Base-by-base conservation (phyloP, 805 yeast species). In the Cyberlindnera xishuangbannaensis region DNA sequence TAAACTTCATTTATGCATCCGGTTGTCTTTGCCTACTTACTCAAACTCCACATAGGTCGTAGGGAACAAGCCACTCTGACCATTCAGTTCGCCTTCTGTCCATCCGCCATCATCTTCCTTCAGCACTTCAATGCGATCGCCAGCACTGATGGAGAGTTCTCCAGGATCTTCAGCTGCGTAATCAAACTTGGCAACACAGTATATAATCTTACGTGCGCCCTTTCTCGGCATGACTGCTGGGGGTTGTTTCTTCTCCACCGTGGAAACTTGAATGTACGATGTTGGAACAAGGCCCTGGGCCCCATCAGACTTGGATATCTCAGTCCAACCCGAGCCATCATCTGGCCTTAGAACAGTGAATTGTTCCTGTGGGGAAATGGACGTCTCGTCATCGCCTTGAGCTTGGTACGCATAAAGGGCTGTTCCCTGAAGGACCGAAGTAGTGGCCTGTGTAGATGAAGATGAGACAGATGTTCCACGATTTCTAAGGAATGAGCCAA, bases 271-370 rank as follows among this genome's bases (percentile, higher is more conserved):
- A 6, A 88, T 57, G 53, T 90, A 90, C 0, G 83, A 61, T 0
- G 94, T 76, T 2, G 98, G 98, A 4, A 88, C 96, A 25, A 88
- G 65, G 0, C 98, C 98, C 26, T 61, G 62, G 8, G 56, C 55
- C 0, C 74, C 75, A 5, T 71, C 70, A 3, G 17, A 9, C 3
- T 62, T 43, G n/a, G 66, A 64, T 8, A 87, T 75, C 45, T 63
- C 59, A 2, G 95, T 82, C 98, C 98, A 90, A 0, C 98, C 98
- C 0, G 53, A 47, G 2, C 96, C 97, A 42, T 84, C 88, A 53
- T 92, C 97, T 2, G 62, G 61, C 31, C 73, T 77, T 0, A 78
- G 34, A 4, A 90, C 68, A 4, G 61, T 61, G 25, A 88, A 59
- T 2, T 55, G 49, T 19, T 83, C 94, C 9, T 88, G 87, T 1